These are phyloP conservation scores for Smallanthus sonchifolius DNA, from an alignment of 129 eudicot genomes.

Conservation along the genomic window DNA sequence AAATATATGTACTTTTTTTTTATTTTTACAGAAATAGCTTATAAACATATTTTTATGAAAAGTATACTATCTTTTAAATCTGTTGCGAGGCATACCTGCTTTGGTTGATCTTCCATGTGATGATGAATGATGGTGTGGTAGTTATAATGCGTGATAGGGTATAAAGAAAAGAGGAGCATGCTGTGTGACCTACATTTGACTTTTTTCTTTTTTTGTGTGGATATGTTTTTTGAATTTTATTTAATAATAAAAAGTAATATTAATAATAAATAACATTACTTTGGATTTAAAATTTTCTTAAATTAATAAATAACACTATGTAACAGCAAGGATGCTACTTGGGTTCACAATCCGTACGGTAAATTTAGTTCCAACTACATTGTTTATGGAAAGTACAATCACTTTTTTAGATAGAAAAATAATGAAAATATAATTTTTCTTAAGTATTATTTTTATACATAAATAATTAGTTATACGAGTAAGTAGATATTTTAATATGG, in stretches of 20 bases:
- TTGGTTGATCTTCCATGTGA: constrained; percentile 27
- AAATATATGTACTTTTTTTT: too few species aligned
- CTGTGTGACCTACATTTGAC: constrained; percentile 34
- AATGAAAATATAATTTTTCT: neutral
- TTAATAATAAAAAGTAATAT: neutral
- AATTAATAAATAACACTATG: too few species aligned
- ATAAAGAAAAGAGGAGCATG: constrained; percentile 26
- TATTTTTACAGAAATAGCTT: too few species aligned
- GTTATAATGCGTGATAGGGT: constrained; percentile 22
- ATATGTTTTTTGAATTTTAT: neutral
- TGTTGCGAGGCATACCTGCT: constrained; percentile 13
- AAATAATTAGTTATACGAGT: neutral
- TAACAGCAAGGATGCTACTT: neutral
- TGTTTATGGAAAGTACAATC: constrained; percentile 6
- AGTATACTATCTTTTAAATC: neutral
- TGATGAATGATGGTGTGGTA: constrained; percentile 34
- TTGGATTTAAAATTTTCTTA: neutral
- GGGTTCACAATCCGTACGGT: neutral
- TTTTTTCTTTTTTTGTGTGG: constrained; percentile 11
- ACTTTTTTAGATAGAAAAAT: neutral
- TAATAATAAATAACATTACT: neutral
- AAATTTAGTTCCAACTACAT: constrained; percentile 1
- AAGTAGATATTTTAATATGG: neutral
- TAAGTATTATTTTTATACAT: neutral
- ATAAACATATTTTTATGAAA: neutral